phyloP scores from a whole-genome alignment of 768 basidiomycete genomes.

The Dacryopinax primogenitus region DNA sequence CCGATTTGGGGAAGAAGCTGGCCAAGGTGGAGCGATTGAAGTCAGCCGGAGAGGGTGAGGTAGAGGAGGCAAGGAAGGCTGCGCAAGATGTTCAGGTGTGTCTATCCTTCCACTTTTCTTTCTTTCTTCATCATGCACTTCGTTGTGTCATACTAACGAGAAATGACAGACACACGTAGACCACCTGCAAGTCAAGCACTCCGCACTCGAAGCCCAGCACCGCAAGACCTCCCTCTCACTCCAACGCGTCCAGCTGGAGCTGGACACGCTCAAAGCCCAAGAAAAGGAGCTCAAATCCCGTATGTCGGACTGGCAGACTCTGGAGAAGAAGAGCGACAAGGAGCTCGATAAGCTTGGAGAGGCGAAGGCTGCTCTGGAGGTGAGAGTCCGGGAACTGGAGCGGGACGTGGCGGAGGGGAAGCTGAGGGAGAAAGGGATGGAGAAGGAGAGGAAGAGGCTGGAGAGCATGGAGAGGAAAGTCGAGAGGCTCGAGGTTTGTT shows the following conservation, averaged over 20 bases:
- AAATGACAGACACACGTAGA: not conserved
- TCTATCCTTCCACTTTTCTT: not conserved
- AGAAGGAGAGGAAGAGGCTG: conserved; percentile 4
- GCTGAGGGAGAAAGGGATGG: not conserved
- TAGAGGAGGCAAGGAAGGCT: not conserved
- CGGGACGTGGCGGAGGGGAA: not conserved
- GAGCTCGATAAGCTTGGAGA: not conserved
- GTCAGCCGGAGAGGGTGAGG: not conserved
- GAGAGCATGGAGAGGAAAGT: not conserved
- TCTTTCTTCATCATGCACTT: not conserved
- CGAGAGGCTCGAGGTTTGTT: not conserved
- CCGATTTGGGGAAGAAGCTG: not conserved
- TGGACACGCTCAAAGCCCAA: not conserved
- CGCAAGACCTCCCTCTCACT: not conserved
- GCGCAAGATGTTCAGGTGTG: not conserved
- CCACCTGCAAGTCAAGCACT: not conserved
- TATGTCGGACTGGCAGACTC: not conserved
- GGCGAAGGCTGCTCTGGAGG: not conserved
- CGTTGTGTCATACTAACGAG: not conserved
- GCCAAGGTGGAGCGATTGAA: not conserved
- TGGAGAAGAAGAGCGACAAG: conserved; percentile 2
- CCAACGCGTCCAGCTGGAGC: not conserved
- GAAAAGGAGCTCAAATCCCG: conserved; percentile 1
- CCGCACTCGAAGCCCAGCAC: not conserved
- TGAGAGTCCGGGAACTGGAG: not conserved